Conservation (phyloP, 163 green algal genomes). For the Chloromonas sp. region DNA sequence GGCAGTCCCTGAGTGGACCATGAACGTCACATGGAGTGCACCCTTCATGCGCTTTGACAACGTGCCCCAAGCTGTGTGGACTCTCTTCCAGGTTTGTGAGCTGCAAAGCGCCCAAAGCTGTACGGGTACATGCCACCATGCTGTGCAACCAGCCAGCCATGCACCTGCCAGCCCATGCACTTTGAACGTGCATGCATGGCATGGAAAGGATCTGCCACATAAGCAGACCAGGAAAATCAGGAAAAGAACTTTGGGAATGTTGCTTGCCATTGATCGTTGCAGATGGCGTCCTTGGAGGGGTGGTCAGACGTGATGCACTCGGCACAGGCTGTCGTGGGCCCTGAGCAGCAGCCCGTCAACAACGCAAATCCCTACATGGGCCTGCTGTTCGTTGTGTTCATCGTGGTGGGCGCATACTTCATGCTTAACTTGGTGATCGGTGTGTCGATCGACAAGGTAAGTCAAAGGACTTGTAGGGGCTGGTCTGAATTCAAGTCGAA, state of each 20-base stretch:
- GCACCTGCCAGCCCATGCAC: too few relatives aligned
- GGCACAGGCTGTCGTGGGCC: background rate
- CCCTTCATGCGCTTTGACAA: slow-evolving; percentile 41
- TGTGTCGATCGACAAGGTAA: slow-evolving; percentile 50
- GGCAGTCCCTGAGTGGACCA: background rate
- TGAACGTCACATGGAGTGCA: background rate
- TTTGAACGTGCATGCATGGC: too few relatives aligned
- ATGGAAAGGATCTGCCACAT: too few relatives aligned
- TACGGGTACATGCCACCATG: background rate
- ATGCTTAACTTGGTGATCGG: slow-evolving; percentile 66
- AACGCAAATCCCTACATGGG: slow-evolving; percentile 21
- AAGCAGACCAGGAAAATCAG: too few relatives aligned
- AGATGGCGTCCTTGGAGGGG: slow-evolving; percentile 23
- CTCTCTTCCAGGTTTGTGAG: slow-evolving; percentile 34
- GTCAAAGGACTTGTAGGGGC: background rate
- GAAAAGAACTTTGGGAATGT: too few relatives aligned
- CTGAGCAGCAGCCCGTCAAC: slow-evolving; percentile 7
- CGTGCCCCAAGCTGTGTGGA: slow-evolving; percentile 42
- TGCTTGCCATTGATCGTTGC: too few relatives aligned
- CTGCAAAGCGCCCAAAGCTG: background rate
- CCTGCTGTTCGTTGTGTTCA: slow-evolving; percentile 58
- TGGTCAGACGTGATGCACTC: slow-evolving; percentile 3
- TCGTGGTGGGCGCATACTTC: slow-evolving; percentile 60
- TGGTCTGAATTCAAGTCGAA: too few relatives aligned
- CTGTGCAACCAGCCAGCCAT: background rate